Evolutionary conservation across 1,284 basidiomycete species (phyloP).

Genomic region (Ganoderma resinaceum): DNA sequence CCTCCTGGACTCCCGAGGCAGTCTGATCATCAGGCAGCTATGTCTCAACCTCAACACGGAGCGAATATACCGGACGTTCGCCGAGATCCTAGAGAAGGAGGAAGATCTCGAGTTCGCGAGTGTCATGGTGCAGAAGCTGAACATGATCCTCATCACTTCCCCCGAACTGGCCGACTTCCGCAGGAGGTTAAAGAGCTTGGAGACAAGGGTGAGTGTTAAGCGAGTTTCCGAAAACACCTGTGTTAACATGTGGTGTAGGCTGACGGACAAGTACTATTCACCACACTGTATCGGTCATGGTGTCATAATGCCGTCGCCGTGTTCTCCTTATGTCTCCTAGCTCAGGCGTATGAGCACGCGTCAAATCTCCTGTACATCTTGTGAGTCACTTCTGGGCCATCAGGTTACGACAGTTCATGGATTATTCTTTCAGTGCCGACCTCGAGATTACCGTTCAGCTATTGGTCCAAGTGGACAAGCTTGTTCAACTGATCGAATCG

Average conservation of each 20-base stretch:
- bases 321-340: conserved; percentile 94
- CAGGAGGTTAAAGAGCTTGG: conserved; percentile 90
- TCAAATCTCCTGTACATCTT: conserved; percentile 97
- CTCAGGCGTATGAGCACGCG: conserved; percentile 99
- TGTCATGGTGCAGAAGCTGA: conserved; percentile 97
- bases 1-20: conserved; percentile 91
- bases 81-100: conserved; percentile 97
- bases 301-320: conserved; percentile 98
- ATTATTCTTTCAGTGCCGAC: conserved; percentile 74
- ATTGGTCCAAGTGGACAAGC: conserved; percentile 96
- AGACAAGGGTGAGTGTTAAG: conserved; percentile 76
- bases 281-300: conserved; percentile 95
- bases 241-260: conserved; percentile 52
- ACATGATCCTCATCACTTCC: conserved; percentile 96
- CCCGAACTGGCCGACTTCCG: conserved; percentile 96
- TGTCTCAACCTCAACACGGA: conserved; percentile 96
- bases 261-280: conserved; percentile 95
- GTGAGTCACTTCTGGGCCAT: conserved; percentile 53
- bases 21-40: conserved; percentile 95
- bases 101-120: conserved; percentile 99
- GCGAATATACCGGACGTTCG: conserved; percentile 94
- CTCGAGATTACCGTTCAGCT: conserved; percentile 95
- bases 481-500: conserved; percentile 97
- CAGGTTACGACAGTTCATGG: background rate
- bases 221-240: background rate